Percentiles rank a stretch among this genome's conserved stretches.
Conservation (phyloP, 192 early-diverging fungal genomes). For the Backusella westeae region DNA sequence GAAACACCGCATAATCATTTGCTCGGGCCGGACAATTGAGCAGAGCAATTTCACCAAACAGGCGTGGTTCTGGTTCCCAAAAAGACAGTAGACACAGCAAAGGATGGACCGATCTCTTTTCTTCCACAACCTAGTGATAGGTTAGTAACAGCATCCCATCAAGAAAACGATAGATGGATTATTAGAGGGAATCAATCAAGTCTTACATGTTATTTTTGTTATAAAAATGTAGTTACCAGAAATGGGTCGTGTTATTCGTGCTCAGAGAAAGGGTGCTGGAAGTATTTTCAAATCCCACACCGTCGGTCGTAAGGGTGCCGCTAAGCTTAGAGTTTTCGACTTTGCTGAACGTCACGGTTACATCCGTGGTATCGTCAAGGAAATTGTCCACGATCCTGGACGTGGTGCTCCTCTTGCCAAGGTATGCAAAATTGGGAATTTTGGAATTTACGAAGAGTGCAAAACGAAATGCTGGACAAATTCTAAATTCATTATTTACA, state of each 20-base stretch:
- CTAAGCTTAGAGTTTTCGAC: conserved; percentile 93
- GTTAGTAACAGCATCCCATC: not conserved
- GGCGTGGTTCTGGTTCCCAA: not conserved
- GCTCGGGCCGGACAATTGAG: not conserved
- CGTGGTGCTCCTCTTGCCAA: conserved; percentile 96
- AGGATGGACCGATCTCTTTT: conserved; percentile 2
- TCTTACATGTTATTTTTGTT: not conserved
- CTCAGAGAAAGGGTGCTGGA: conserved; percentile 98
- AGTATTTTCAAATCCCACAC: conserved; percentile 98
- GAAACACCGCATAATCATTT: not conserved
- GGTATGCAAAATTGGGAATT: conserved; percentile 24
- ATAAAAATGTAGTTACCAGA: conserved; percentile 1
- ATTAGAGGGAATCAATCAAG: not conserved
- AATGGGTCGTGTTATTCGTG: conserved; percentile 99
- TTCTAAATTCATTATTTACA: not conserved
- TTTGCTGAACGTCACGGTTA: conserved; percentile 97
- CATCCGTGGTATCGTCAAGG: conserved; percentile 96
- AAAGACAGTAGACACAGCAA: not conserved
- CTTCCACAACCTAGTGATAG: conserved; percentile 9
- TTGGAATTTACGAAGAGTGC: conserved; percentile 26
- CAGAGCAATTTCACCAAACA: not conserved
- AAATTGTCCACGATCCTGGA: conserved; percentile 98
- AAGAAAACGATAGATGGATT: not conserved
- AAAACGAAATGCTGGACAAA: not conserved
- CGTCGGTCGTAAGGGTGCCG: conserved; percentile 91